Base-by-base conservation (phyloP, 306 rosid genomes). In the Fragaria vesca region DNA sequence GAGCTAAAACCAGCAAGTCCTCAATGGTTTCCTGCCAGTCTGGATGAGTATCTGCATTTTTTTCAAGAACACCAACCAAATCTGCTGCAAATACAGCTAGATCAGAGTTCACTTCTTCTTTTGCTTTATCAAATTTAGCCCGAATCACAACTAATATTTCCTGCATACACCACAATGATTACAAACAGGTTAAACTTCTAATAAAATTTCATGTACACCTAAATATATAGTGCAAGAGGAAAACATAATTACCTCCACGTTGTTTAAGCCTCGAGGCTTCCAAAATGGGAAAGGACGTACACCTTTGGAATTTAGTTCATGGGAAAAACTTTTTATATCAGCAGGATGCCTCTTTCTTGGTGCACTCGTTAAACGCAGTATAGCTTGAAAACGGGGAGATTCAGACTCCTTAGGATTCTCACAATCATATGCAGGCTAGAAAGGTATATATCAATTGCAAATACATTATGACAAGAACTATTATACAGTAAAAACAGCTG, bases 321-420 rank as follows among this genome's bases (percentile, higher is more conserved):
- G 99, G 67, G 99, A 95, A 87, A 93, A 95, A 84, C 99, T 95
- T 83, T 95, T 95, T 72, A 95, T 90, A 81, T 93, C 97, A 0
- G 89, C 55, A 67, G 97, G 99, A 87, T 84, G 78, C 86, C 91
- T 91, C 90, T 92, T 95, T 74, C 97, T 88, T 17, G 99, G 99
- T 66, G 97, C 99, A 88, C 94, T 95, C 36, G 99, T 95, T 80
- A 91, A 85, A 16, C 99, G 96, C 42, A 95, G 85, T 81, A 95
- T 88, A 71, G 99, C 99, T 93, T 95, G 97, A 88, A 95, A 95
- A 78, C 99, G 99, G 18, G 99, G 99, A 85, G 99, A 95, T 81
- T 95, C 99, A 7, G 97, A 93, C 88, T 95, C 99, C 89, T 95
- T 95, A 10, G 97, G 97, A 80, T 95, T 95, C 79, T 95, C 99